These are phyloP conservation scores for Penicillium paradoxum DNA, from an alignment of 495 filamentous ascomycete species.

Conservation along the genomic window DNA sequence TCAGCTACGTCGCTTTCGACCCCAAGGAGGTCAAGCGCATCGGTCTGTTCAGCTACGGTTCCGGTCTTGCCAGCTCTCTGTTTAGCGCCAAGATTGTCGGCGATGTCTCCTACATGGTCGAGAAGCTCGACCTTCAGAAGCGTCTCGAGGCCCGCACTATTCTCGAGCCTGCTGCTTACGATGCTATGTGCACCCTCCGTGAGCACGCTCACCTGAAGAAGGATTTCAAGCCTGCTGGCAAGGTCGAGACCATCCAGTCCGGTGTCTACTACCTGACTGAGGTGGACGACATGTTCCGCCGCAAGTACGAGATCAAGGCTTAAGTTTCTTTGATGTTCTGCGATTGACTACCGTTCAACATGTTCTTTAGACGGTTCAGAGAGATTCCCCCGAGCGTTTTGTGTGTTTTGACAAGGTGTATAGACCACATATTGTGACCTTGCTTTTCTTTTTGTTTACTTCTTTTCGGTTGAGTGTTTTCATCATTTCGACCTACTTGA, in stretches of 20 bases:
- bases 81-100: conserved; percentile 83
- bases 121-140: conserved; percentile 75
- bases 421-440: conserved; percentile 21
- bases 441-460: conserved; percentile 10
- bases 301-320: conserved; percentile 81
- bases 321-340: conserved; percentile 40
- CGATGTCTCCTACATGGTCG: conserved; percentile 65
- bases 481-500: conserved; percentile 9
- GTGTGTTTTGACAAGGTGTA: conserved; percentile 19
- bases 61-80: conserved; percentile 82
- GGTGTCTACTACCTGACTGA: conserved; percentile 87
- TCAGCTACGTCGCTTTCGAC: conserved; percentile 67
- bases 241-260: conserved; percentile 65
- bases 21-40: conserved; percentile 78
- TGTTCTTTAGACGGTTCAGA: conserved; percentile 36
- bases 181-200: conserved; percentile 90
- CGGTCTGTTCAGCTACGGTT: conserved; percentile 92
- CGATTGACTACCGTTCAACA: conserved; percentile 28
- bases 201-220: conserved; percentile 94
- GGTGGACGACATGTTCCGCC: conserved; percentile 93
- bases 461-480: conserved; percentile 7
- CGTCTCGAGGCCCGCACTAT: conserved; percentile 65
- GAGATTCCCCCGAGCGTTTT: conserved; percentile 41
- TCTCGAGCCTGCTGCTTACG: conserved; percentile 80
- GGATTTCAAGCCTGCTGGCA: conserved; percentile 74